Evolutionary conservation across 129 eudicot species (phyloP).

Genomic region (Pittosporum tobira): DNA sequence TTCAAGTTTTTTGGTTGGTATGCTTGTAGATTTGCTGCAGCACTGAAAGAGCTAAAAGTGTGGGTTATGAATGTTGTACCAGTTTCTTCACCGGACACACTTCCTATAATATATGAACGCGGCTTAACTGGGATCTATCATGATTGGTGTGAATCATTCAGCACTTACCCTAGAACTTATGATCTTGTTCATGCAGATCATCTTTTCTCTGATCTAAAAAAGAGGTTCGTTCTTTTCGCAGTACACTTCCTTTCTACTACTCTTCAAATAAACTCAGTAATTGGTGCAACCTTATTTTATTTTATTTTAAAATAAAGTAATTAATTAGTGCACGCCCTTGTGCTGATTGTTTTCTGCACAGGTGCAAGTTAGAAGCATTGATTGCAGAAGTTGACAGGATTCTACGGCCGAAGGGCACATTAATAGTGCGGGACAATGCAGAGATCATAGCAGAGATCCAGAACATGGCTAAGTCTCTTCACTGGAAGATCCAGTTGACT

Average conservation of each 20-base stretch:
- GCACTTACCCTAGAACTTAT: slow-evolving; percentile 59
- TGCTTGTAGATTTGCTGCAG: slow-evolving; percentile 51
- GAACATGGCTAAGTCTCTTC: slow-evolving; percentile 48
- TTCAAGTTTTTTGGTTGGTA: too few relatives aligned
- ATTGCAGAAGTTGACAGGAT: slow-evolving; percentile 69
- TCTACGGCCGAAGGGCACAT: slow-evolving; percentile 43
- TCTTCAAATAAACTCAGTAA: not conserved
- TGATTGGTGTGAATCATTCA: slow-evolving; percentile 61
- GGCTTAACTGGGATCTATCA: slow-evolving; percentile 56
- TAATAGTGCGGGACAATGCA: slow-evolving; percentile 45
- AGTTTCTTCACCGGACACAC: slow-evolving; percentile 48
- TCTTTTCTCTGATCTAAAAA: slow-evolving; percentile 53
- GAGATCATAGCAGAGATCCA: slow-evolving; percentile 42
- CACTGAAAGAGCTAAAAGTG: slow-evolving; percentile 43
- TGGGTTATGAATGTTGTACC: slow-evolving; percentile 75
- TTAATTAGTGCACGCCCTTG: not conserved
- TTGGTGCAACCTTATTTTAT: too few relatives aligned
- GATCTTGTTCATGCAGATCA: slow-evolving; percentile 70
- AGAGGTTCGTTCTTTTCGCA: slow-evolving; percentile 25
- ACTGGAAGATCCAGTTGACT: slow-evolving; percentile 40
- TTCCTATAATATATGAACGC: slow-evolving; percentile 58
- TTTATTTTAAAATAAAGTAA: too few relatives aligned
- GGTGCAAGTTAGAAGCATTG: slow-evolving; percentile 46
- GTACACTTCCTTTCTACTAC: not conserved
- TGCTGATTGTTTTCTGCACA: slow-evolving; percentile 10